Evolutionary conservation across 768 basidiomycete genomes (phyloP), one percentile per base, ranked within the genome.

Genomic region (Tricholoma furcatifolium): DNA sequence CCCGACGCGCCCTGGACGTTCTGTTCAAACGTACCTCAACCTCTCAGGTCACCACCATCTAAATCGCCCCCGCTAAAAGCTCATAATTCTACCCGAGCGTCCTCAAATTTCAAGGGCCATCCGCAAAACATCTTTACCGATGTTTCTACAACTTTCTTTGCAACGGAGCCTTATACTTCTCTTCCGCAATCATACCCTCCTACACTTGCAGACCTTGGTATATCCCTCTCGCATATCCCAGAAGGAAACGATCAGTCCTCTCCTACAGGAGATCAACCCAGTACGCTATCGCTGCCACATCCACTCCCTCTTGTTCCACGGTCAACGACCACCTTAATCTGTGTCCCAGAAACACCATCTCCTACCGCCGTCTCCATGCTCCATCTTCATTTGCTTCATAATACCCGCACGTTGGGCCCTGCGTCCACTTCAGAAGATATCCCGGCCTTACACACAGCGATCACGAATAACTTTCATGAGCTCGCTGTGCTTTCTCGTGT

Each of bases 391-490:
- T 72, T 87, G 12, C 72, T 93, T 17, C 55, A 55, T 32, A 72
- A 74, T 27, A 66, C 70, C 31, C 76, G 75, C 48, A 78, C 75
- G 2, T 62, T 74, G 11, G 60, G 65, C 38, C 43, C 66, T 6
- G 36, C 47, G n/a, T 31, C 65, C 62, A 51, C 59, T 36, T 54
- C 44, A n/a, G 62, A 63, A 32, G 43, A 61, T 62, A 39, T 68
- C 55, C 61, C 68, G 51, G 49, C 61, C 27, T 62, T 79, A 12
- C 70, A 74, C 44, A 61, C 58, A 21, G 89, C 91, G 49, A 78
- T 92, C 60, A 80, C 85, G 15, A 74, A 68, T 40, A 91, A 83
- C 62, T 91, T 78, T 61, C 76, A 88, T 60, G 86, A 87, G 53
- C 77, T 93, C 15, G 74, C 83, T 2, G 76, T 89, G 24, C 79